Percentiles rank a stretch among this genome's conserved stretches.
Evolutionary conservation across 1,284 basidiomycete genomes (phyloP).

Genomic region (Coniferiporia sulphurascens): DNA sequence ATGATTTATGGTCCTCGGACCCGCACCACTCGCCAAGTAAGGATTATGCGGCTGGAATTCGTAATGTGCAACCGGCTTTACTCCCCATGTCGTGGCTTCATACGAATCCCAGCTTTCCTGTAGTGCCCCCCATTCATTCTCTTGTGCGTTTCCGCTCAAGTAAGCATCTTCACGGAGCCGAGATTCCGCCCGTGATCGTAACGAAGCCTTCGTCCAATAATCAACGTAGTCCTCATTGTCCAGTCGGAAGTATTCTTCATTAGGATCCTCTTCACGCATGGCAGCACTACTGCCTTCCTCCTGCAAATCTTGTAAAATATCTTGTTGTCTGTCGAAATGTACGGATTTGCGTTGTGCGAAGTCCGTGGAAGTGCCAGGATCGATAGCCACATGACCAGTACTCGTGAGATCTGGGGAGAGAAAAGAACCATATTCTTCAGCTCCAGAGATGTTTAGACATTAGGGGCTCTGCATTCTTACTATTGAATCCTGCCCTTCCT

Average conservation of each 20-base stretch:
- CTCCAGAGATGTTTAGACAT: not conserved
- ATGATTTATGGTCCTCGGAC: slow-evolving; percentile 50
- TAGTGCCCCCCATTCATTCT: slow-evolving; percentile 56
- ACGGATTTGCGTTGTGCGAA: slow-evolving; percentile 27
- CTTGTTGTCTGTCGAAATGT: slow-evolving; percentile 28
- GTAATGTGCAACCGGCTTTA: slow-evolving; percentile 58
- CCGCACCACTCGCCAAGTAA: slow-evolving; percentile 57
- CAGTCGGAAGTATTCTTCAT: slow-evolving; percentile 65
- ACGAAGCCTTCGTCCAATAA: slow-evolving; percentile 44
- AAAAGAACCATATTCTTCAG: not conserved
- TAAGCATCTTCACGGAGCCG: slow-evolving; percentile 2
- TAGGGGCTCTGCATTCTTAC: slow-evolving; percentile 1
- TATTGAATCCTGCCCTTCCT: slow-evolving; percentile 37
- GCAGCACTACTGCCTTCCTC: slow-evolving; percentile 10
- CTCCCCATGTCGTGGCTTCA: slow-evolving; percentile 61
- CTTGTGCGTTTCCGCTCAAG: slow-evolving; percentile 14
- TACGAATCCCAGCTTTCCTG: slow-evolving; percentile 84
- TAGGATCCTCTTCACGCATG: slow-evolving; percentile 42
- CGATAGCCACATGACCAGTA: slow-evolving; percentile 3
- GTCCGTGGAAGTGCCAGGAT: slow-evolving; percentile 11
- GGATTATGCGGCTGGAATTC: slow-evolving; percentile 82
- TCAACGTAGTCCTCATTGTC: slow-evolving; percentile 64
- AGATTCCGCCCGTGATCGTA: slow-evolving; percentile 13
- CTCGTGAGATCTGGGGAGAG: not conserved
- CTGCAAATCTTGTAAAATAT: not conserved